These are phyloP conservation scores for Nothophoma quercina DNA, from an alignment of 2,329 filamentous ascomycete species.

Conservation along the genomic window DNA sequence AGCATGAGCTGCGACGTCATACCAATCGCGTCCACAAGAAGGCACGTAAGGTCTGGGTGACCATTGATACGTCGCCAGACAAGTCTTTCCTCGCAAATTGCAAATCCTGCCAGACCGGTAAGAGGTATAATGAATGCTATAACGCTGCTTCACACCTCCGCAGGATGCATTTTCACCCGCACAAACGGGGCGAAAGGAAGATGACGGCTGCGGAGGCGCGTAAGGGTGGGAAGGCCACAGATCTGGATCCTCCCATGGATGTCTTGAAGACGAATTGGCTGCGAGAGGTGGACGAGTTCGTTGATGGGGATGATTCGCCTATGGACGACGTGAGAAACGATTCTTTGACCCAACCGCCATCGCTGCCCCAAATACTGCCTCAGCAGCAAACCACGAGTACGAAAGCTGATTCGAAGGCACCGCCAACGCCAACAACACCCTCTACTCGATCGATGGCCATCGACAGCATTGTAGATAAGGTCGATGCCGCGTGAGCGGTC, in stretches of 20 bases:
- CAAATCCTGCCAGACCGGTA: slow-evolving; percentile 79
- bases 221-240: slow-evolving; percentile 66
- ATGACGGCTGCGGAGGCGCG: slow-evolving; percentile 65
- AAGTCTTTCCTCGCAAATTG: slow-evolving; percentile 76
- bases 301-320: slow-evolving; percentile 37
- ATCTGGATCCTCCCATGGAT: slow-evolving; percentile 65
- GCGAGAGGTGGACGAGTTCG: slow-evolving; percentile 61
- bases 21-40: slow-evolving; percentile 70
- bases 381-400: slow-evolving; percentile 10
- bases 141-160: slow-evolving; percentile 91
- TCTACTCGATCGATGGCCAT: slow-evolving; percentile 50
- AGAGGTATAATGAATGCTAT: slow-evolving; percentile 90
- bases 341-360: slow-evolving; percentile 28
- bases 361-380: slow-evolving; percentile 20
- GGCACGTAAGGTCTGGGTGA: slow-evolving; percentile 69
- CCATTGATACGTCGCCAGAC: slow-evolving; percentile 66
- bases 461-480: slow-evolving; percentile 50
- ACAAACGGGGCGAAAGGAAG: slow-evolving; percentile 62
- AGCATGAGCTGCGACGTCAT: slow-evolving; percentile 71
- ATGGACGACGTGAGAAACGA: slow-evolving; percentile 32
- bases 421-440: slow-evolving; percentile 47
- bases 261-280: slow-evolving; percentile 66
- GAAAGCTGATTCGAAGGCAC: slow-evolving; percentile 42
- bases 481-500: slow-evolving; percentile 41
- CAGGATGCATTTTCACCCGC: slow-evolving; percentile 83